Evolutionary conservation across 495 filamentous ascomycete genomes (phyloP).

Genomic region (Trichoderma erinaceum): DNA sequence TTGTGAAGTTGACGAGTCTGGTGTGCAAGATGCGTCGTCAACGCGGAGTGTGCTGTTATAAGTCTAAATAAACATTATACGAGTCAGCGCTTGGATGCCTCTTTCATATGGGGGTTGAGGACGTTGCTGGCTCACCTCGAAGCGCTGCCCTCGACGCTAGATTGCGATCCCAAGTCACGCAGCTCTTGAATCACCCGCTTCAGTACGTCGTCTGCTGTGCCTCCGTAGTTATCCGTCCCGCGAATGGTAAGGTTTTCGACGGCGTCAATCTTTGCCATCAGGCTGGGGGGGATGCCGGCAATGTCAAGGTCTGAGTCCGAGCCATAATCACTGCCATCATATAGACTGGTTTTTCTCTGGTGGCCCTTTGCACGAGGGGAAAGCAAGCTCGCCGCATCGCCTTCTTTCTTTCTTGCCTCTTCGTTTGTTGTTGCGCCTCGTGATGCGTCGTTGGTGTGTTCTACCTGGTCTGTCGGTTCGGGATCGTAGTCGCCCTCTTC

Average conservation of each 20-base stretch:
- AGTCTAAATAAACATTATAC: conserved; percentile 45
- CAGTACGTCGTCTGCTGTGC: conserved; percentile 61
- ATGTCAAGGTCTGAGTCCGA: conserved; percentile 69
- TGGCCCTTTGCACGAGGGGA: conserved; percentile 33
- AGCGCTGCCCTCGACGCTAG: conserved; percentile 70
- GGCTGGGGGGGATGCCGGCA: conserved; percentile 60
- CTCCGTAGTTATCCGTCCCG: conserved; percentile 66
- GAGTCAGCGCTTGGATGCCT: not conserved
- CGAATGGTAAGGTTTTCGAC: conserved; percentile 68
- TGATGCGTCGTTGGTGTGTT: conserved; percentile 21
- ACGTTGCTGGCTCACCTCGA: conserved; percentile 52
- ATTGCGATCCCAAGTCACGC: conserved; percentile 74
- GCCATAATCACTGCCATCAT: conserved; percentile 57
- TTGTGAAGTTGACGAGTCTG: conserved; percentile 78
- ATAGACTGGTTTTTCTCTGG: conserved; percentile 43
- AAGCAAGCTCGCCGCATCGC: conserved; percentile 36
- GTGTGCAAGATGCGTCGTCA: conserved; percentile 76
- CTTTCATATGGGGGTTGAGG: not conserved
- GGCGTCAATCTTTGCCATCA: conserved; percentile 70
- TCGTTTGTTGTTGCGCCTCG: conserved; percentile 18
- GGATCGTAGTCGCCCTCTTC: conserved; percentile 55
- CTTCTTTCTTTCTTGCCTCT: conserved; percentile 36
- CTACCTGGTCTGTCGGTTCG: conserved; percentile 37
- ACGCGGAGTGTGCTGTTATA: conserved; percentile 79
- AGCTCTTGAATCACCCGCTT: conserved; percentile 65